Base-by-base conservation (phyloP, 78 protist species). In the Dictyostelium firmibasis region DNA sequence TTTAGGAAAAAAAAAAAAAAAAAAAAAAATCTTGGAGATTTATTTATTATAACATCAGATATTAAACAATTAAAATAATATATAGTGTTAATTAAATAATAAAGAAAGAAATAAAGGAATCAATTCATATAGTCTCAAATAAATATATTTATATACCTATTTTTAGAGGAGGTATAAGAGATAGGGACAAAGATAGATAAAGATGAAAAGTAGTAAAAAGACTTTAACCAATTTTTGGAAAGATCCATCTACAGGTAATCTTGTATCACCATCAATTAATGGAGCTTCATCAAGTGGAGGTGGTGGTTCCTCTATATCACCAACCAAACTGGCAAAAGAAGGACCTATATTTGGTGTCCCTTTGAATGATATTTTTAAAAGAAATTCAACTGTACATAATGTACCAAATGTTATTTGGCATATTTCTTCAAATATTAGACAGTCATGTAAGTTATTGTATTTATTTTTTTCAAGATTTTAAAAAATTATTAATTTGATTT, bases 361-460 rank as follows among this genome's bases (percentile, higher is more conserved):
- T 11, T 41, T 89, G 18, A 77, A 75, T 11, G 94, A 89, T 18
- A 35, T 89, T 23, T 81, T 89, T 62, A 89, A 89, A 43, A 83
- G 94, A 31, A 10, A 89, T 20, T 38, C 60, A 13, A 64, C 86
- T 31, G 9, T 38, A n/a, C 47, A 78, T 27, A 69, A 64, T 44
- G 77, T 89, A 3, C 94, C 94, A 67, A 43, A 44, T 29, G 33
- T 89, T 14, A 79, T 70, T 5, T 70, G 38, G 13, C 94, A 89
- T 50, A 70, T 89, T 0, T 23, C 94, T 6, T 67, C 86, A 27
- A 89, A 89, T 27, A 89, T 89, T 33, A 60, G 94, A 69, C 83
- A 78, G 25, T 14, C 41, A 0, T 44, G 92, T 77, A 81, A n/a
- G 85, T 50, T 16, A 16, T 25, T 13, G n/a, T n/a, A n/a, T n/a